Evolutionary conservation across 371 early-diverging fungal genomes (phyloP).

Genomic region (Haplosporangium sp.): DNA sequence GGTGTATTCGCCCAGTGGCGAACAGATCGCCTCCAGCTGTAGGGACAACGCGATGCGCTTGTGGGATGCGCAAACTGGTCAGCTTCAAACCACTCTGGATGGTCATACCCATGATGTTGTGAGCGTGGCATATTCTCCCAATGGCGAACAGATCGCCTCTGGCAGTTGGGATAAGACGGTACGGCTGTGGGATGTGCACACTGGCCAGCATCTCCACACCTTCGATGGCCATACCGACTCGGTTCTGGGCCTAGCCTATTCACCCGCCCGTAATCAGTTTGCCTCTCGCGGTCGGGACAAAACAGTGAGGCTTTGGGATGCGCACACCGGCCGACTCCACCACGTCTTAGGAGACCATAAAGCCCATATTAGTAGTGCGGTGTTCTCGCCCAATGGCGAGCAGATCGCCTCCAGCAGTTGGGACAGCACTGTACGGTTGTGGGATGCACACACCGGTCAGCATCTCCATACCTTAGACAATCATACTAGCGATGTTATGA

Average conservation of each 20-base stretch:
- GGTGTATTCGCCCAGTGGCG: not conserved
- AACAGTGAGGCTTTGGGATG: conserved; percentile 10
- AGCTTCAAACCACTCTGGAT: not conserved
- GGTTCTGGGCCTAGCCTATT: not conserved
- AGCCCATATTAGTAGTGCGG: not conserved
- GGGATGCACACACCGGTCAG: not conserved
- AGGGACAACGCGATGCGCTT: conserved; percentile 5
- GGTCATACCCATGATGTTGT: conserved; percentile 2
- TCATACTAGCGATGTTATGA: too few species aligned
- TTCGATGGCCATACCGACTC: not conserved
- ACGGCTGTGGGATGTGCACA: conserved; percentile 4
- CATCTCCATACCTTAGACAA: too few species aligned
- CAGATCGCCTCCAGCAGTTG: conserved; percentile 6
- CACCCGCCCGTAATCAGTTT: conserved; percentile 14
- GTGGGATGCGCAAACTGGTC: conserved; percentile 3
- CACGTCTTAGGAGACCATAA: not conserved
- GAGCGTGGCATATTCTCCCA: not conserved
- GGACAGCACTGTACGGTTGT: conserved; percentile 5
- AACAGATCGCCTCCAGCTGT: not conserved
- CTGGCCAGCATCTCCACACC: not conserved
- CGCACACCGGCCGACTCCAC: not conserved
- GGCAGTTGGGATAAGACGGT: conserved; percentile 4
- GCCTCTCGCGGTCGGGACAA: conserved; percentile 10
- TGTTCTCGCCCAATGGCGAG: conserved; percentile 9
- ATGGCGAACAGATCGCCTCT: conserved; percentile 2